phyloP scores from a whole-genome alignment of 2,329 filamentous ascomycete species.

The Alternaria brassicicola region DNA sequence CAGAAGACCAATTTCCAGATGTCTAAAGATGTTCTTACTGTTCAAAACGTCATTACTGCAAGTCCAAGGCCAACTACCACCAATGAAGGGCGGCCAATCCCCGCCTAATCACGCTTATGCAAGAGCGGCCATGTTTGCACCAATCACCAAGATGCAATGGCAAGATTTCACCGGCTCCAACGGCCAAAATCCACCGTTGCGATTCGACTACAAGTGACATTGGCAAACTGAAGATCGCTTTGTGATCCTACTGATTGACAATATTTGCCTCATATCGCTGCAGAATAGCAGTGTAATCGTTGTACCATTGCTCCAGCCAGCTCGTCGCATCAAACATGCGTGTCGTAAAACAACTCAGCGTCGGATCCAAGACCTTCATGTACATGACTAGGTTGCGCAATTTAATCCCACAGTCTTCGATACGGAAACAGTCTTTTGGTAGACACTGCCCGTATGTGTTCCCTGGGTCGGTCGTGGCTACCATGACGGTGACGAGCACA shows the following conservation, averaged over 20 bases:
- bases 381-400: constrained; percentile 21
- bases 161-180: neutral
- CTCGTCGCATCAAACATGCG: constrained; percentile 36
- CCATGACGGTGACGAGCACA: constrained; percentile 32
- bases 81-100: neutral
- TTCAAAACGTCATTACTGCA: neutral
- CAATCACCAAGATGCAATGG: constrained; percentile 9
- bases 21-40: neutral
- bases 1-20: neutral
- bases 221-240: neutral
- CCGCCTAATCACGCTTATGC: neutral
- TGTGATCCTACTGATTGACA: neutral
- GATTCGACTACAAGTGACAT: neutral
- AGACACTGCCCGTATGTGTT: constrained; percentile 34
- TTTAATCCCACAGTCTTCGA: constrained; percentile 29
- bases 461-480: constrained; percentile 28
- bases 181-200: constrained; percentile 30
- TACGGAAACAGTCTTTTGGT: constrained; percentile 22
- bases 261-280: constrained; percentile 30
- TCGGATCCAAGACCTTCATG: constrained; percentile 29
- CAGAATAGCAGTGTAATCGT: constrained; percentile 31
- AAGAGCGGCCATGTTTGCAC: neutral
- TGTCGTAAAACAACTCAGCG: constrained; percentile 33
- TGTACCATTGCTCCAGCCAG: constrained; percentile 37
- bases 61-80: neutral